Evolutionary conservation across 73 alveolate species (phyloP).

Genomic region (Paramecium caudatum): DNA sequence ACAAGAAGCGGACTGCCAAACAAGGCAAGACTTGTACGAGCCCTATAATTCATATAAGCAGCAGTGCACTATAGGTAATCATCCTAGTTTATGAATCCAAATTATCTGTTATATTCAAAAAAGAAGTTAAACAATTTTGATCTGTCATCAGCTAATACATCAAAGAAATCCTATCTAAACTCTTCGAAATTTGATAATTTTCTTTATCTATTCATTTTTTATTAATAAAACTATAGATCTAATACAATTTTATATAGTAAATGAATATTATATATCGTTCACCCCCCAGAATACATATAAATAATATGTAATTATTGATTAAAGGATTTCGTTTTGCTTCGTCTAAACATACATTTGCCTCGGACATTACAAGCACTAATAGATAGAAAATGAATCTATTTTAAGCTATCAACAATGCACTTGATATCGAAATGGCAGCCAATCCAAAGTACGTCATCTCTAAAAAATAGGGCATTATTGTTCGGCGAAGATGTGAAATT

Average conservation of each 20-base stretch:
- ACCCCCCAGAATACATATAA: too few species aligned
- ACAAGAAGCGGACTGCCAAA: not conserved
- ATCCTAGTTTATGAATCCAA: constrained; percentile 27
- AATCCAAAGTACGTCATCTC: constrained; percentile 76
- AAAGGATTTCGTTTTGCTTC: constrained; percentile 55
- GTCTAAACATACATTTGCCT: constrained; percentile 70
- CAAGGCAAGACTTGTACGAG: constrained; percentile 1
- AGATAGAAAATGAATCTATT: constrained; percentile 80
- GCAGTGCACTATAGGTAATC: constrained; percentile 21
- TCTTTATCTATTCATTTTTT: constrained; percentile 21
- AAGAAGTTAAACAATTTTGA: constrained; percentile 25
- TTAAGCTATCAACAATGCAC: constrained; percentile 85
- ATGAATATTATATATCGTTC: too few species aligned
- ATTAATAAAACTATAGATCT: too few species aligned
- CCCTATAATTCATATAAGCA: constrained; percentile 12
- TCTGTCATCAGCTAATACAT: constrained; percentile 46
- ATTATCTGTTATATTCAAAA: constrained; percentile 15
- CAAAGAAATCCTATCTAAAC: constrained; percentile 41
- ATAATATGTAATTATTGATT: constrained; percentile 36
- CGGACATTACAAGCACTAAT: constrained; percentile 50
- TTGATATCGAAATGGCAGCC: constrained; percentile 84
- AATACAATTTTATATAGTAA: not conserved
- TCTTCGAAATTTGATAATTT: constrained; percentile 47
- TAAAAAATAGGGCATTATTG: constrained; percentile 44
- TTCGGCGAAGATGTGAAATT: constrained; percentile 98